Percentiles rank a stretch among this genome's conserved stretches.
phyloP scores from a whole-genome alignment of 192 early-diverging fungal species.

The Coemansia sp. region DNA sequence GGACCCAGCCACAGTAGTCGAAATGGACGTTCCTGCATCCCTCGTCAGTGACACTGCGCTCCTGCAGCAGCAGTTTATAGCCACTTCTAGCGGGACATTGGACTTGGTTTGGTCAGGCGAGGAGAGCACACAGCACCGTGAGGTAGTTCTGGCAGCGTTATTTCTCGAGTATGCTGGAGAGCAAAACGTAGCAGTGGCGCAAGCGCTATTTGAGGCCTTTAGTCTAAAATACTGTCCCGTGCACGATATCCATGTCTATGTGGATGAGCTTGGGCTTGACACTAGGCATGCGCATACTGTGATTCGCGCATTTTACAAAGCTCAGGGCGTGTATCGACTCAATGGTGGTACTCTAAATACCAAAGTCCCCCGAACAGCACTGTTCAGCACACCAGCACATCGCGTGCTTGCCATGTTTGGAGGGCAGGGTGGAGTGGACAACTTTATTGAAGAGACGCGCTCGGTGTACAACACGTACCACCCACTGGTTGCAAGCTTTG shows the following conservation, averaged over 20 bases:
- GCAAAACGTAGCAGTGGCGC: not conserved
- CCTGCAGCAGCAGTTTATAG: not conserved
- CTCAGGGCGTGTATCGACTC: not conserved
- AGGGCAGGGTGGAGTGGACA: slow-evolving; percentile 93
- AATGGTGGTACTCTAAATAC: not conserved
- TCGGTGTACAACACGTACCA: slow-evolving; percentile 77
- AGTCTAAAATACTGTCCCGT: slow-evolving; percentile 4
- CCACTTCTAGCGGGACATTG: not conserved
- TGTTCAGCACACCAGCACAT: slow-evolving; percentile 20
- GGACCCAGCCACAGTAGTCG: not conserved
- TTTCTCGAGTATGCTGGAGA: slow-evolving; percentile 13
- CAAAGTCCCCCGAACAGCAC: slow-evolving; percentile 9
- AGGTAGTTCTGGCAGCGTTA: not conserved
- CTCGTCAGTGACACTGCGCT: not conserved
- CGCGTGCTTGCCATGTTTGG: slow-evolving; percentile 82
- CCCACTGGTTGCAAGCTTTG: slow-evolving; percentile 71
- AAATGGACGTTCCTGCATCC: not conserved
- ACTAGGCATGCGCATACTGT: slow-evolving; percentile 11
- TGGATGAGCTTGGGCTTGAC: not conserved
- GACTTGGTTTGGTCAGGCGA: not conserved
- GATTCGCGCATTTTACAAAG: slow-evolving; percentile 24
- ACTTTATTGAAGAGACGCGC: slow-evolving; percentile 90
- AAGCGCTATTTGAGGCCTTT: slow-evolving; percentile 13
- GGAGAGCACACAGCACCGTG: not conserved
- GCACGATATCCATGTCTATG: slow-evolving; percentile 12